Evolutionary conservation across 2,329 filamentous ascomycete genomes (phyloP).

Genomic region (Diaporthe citrichinensis): DNA sequence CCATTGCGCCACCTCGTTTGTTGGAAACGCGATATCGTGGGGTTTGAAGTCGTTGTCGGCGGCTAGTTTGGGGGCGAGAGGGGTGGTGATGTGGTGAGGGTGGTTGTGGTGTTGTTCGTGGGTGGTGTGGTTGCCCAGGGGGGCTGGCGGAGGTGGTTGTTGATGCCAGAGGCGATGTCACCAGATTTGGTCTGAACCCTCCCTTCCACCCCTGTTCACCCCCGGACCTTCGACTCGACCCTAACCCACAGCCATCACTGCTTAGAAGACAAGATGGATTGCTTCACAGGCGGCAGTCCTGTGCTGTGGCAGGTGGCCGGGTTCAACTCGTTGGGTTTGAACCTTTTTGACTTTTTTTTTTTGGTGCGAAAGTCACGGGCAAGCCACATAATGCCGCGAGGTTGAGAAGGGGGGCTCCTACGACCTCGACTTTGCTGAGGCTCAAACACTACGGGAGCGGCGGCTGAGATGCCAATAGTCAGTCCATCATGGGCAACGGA

Average conservation of each 20-base stretch:
- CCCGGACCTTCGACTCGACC: not conserved
- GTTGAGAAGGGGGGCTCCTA: not conserved
- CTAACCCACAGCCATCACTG: not conserved
- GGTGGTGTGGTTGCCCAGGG: not conserved
- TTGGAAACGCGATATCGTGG: not conserved
- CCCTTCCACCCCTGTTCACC: not conserved
- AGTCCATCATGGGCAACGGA: too few species aligned
- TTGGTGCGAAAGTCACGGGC: not conserved
- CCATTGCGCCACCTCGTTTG: not conserved
- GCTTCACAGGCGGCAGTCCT: not conserved
- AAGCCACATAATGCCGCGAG: not conserved
- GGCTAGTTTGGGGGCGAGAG: not conserved
- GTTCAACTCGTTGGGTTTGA: too few species aligned
- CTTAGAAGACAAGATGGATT: not conserved
- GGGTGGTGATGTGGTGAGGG: not conserved
- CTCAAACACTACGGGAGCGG: not conserved
- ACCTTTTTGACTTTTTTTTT: too few species aligned
- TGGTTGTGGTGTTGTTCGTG: not conserved
- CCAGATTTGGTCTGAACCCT: not conserved
- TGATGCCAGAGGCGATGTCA: not conserved
- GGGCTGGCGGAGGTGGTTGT: not conserved
- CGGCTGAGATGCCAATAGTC: not conserved
- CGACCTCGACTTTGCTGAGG: not conserved
- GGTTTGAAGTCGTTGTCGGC: not conserved
- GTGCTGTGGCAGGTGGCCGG: not conserved